Evolutionary conservation across 2,329 filamentous ascomycete species (phyloP).

Genomic region (Magnaporthiopsis incrustans): DNA sequence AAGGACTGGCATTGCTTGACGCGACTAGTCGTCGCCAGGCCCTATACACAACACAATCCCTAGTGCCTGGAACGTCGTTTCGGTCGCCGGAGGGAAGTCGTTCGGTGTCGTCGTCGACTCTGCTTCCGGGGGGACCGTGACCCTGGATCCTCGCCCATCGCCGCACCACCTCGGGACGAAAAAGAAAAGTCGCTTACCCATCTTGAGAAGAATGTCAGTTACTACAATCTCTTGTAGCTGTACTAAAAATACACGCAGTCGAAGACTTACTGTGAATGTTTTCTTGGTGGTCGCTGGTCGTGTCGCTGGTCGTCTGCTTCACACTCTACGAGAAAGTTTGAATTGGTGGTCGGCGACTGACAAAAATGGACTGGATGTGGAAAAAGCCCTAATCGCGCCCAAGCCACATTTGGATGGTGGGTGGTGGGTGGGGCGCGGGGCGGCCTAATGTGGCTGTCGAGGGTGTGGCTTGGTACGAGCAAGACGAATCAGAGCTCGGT

Average conservation of each 20-base stretch:
- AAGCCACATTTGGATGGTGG: background rate
- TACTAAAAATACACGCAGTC: background rate
- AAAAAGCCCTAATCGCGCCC: slow-evolving; percentile 2
- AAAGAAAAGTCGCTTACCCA: slow-evolving; percentile 46
- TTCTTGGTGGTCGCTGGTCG: slow-evolving; percentile 20
- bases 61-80: background rate
- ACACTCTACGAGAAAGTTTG: background rate
- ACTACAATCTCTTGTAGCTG: slow-evolving; percentile 2
- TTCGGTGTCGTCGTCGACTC: background rate
- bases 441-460: background rate
- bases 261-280: slow-evolving; percentile 15
- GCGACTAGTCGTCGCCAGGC: background rate
- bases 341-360: slow-evolving; percentile 1
- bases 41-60: background rate
- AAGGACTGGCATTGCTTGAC: background rate
- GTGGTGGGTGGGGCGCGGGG: background rate
- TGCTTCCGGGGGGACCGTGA: background rate
- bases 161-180: slow-evolving; percentile 9
- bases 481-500: background rate
- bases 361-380: background rate
- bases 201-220: slow-evolving; percentile 39
- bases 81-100: background rate
- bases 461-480: background rate
- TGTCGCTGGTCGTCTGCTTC: slow-evolving; percentile 14
- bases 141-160: background rate